Evolutionary conservation across 2,329 filamentous ascomycete genomes (phyloP).

Genomic region (Endoconidiophora laricicola): DNA sequence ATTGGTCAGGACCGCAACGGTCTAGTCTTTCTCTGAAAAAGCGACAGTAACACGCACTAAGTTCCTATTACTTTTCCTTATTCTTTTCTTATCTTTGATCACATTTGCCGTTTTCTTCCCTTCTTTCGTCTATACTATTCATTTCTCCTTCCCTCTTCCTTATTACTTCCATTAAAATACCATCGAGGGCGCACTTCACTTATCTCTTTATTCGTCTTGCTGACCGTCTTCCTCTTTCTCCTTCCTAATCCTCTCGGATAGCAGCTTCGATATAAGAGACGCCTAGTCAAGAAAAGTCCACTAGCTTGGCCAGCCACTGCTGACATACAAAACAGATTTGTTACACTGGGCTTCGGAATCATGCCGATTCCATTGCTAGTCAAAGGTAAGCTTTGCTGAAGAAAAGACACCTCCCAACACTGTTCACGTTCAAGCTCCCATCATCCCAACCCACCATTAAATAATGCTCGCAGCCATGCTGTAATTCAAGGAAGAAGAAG

Average conservation of each 20-base stretch:
- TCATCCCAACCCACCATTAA: too few species aligned
- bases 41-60: neutral
- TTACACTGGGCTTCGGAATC: neutral
- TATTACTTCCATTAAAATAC: neutral
- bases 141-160: neutral
- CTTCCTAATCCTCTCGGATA: too few species aligned
- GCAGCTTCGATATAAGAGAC: too few species aligned
- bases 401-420: neutral
- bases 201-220: neutral
- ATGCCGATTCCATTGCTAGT: conserved; percentile 5
- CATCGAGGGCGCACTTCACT: too few species aligned
- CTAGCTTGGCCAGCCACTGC: too few species aligned
- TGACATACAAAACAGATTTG: neutral
- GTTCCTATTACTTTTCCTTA: neutral
- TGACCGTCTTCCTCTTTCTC: neutral
- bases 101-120: conserved; percentile 1
- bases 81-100: neutral
- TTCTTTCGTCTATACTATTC: neutral
- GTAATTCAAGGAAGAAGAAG: too few species aligned
- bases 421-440: too few species aligned
- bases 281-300: too few species aligned
- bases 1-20: too few species aligned
- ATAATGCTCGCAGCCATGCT: too few species aligned
- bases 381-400: neutral
- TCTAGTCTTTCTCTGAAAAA: too few species aligned